Conservation (phyloP, 2,329 filamentous ascomycete species). For the Phaeosphaeria sp. region DNA sequence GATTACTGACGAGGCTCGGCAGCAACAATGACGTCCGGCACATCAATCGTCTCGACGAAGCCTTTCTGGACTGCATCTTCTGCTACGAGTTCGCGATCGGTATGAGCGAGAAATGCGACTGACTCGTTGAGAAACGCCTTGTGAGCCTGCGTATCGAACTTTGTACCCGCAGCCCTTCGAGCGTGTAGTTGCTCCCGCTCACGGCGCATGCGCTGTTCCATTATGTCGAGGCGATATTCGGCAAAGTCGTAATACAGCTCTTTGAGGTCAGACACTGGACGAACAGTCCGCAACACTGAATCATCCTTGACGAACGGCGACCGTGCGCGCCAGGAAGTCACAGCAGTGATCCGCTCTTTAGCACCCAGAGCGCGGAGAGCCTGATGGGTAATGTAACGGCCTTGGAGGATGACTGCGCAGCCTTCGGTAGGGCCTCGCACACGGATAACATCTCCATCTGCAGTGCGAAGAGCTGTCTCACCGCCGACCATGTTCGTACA, state of each 20-base stretch:
- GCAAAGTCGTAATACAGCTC: conserved; percentile 67
- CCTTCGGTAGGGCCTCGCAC: conserved; percentile 67
- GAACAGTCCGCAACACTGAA: conserved; percentile 65
- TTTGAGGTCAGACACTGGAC: conserved; percentile 62
- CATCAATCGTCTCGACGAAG: conserved; percentile 31
- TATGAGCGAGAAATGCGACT: conserved; percentile 41
- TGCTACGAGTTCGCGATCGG: conserved; percentile 42
- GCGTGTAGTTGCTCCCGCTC: conserved; percentile 49
- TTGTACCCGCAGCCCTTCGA: conserved; percentile 32
- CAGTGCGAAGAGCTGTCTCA: conserved; percentile 66
- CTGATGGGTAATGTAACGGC: conserved; percentile 70
- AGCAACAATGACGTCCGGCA: conserved; percentile 34
- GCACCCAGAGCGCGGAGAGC: conserved; percentile 65
- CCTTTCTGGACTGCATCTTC: conserved; percentile 37
- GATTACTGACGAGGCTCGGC: not conserved
- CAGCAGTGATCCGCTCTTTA: conserved; percentile 69
- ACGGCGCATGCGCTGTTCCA: conserved; percentile 64
- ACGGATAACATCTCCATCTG: conserved; percentile 61
- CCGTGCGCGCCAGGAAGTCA: conserved; percentile 69
- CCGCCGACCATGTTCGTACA: conserved; percentile 68
- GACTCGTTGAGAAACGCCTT: conserved; percentile 47
- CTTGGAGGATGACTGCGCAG: conserved; percentile 69
- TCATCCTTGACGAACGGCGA: conserved; percentile 64
- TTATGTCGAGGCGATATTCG: conserved; percentile 68
- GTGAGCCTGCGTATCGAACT: conserved; percentile 39